Evolutionary conservation across 140 eudicot genomes (phyloP).

Genomic region (Bidens hawaiensis): DNA sequence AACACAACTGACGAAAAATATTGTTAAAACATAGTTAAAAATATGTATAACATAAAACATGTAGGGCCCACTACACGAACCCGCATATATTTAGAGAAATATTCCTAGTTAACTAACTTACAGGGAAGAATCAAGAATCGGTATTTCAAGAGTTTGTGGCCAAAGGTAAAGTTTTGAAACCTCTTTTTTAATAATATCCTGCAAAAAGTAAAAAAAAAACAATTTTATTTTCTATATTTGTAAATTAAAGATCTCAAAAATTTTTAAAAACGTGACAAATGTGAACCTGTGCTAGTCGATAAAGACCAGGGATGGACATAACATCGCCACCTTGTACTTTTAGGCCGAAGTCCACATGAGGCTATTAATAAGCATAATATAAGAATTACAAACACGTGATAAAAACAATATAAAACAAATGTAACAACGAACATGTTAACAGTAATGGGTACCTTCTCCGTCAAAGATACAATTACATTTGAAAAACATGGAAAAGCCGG

Average conservation of each 20-base stretch:
- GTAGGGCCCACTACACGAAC: not conserved
- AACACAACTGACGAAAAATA: slow-evolving; percentile 34
- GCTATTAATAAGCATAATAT: slow-evolving; percentile 35
- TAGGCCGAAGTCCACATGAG: slow-evolving; percentile 81
- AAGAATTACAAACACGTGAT: slow-evolving; percentile 6
- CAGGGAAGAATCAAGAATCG: slow-evolving; percentile 80
- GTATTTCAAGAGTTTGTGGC: slow-evolving; percentile 86
- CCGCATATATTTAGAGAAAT: not conserved
- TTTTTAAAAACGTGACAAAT: not conserved
- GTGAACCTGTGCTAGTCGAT: slow-evolving; percentile 66
- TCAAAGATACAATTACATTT: slow-evolving; percentile 58
- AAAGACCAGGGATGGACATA: slow-evolving; percentile 92
- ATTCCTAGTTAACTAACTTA: slow-evolving; percentile 32
- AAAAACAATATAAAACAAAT: not conserved
- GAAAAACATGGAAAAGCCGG: slow-evolving; percentile 80
- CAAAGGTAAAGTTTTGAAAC: slow-evolving; percentile 73
- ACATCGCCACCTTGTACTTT: slow-evolving; percentile 72
- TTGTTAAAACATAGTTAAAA: not conserved
- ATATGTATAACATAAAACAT: not conserved
- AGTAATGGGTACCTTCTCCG: slow-evolving; percentile 58
- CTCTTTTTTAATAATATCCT: slow-evolving; percentile 65
- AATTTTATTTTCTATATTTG: not conserved
- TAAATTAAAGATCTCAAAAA: not conserved
- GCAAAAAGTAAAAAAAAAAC: slow-evolving; percentile 20
- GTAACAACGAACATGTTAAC: not conserved